These are phyloP conservation scores for Talaromyces verruculosus DNA, from an alignment of 2,329 filamentous ascomycete genomes.

Conservation along the genomic window DNA sequence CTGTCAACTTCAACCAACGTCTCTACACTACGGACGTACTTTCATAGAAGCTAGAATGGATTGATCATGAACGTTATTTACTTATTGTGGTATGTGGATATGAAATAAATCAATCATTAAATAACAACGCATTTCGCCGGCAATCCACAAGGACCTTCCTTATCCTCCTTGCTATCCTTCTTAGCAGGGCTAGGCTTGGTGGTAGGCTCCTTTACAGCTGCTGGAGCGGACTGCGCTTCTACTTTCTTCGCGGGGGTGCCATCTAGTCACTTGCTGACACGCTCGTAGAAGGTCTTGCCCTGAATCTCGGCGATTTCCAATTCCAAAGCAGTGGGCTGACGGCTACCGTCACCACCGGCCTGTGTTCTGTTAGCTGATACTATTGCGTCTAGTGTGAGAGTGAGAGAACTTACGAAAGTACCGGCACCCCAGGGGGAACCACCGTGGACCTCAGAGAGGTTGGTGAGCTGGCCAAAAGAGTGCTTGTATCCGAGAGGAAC, in stretches of 20 bases:
- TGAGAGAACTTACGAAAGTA: constrained; percentile 64
- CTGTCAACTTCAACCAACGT: neutral
- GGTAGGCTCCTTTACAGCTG: constrained; percentile 25
- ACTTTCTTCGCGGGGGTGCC: constrained; percentile 44
- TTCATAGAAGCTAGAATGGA: neutral
- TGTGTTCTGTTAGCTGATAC: constrained; percentile 33
- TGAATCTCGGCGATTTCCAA: constrained; percentile 76
- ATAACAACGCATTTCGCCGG: constrained; percentile 70
- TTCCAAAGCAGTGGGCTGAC: constrained; percentile 75
- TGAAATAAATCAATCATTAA: constrained; percentile 45
- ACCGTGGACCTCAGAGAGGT: constrained; percentile 77
- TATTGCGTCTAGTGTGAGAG: constrained; percentile 9
- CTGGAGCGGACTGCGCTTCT: constrained; percentile 27
- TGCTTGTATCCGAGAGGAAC: constrained; percentile 93
- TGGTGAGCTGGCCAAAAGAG: constrained; percentile 67
- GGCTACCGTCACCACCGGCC: constrained; percentile 67
- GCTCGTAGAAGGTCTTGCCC: constrained; percentile 80
- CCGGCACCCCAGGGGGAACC: constrained; percentile 92
- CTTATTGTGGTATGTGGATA: constrained; percentile 16
- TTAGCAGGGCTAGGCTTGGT: constrained; percentile 36
- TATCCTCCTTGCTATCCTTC: constrained; percentile 48
- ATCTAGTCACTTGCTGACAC: constrained; percentile 84
- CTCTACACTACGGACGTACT: neutral
- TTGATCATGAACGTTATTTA: neutral
- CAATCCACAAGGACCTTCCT: constrained; percentile 71